These are phyloP conservation scores for Daldinia vernicosa DNA, from an alignment of 495 filamentous ascomycete genomes.

Conservation along the genomic window DNA sequence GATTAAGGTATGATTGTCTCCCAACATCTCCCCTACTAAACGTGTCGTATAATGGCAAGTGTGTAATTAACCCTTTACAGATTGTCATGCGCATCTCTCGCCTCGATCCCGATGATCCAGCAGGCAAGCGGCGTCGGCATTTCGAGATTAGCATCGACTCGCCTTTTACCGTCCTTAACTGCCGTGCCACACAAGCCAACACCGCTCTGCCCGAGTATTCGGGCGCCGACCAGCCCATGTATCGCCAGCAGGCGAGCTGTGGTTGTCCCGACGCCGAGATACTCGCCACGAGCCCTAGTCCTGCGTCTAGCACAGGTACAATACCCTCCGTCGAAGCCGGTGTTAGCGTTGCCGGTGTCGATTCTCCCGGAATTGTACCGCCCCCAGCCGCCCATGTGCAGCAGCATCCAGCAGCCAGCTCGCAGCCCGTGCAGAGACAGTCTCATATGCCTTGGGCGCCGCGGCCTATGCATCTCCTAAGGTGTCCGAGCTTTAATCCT, in stretches of 20 bases:
- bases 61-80: constrained; percentile 58
- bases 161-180: constrained; percentile 94
- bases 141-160: constrained; percentile 99
- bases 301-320: constrained; percentile 48
- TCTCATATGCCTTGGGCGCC: constrained; percentile 32
- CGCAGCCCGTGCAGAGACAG: constrained; percentile 43
- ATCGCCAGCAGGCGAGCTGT: constrained; percentile 67
- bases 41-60: constrained; percentile 7
- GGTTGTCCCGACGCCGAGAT: constrained; percentile 78
- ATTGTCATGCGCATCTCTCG: constrained; percentile 97
- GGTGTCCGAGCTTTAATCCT: constrained; percentile 88
- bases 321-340: constrained; percentile 34
- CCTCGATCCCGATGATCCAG: constrained; percentile 79
- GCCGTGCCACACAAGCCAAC: constrained; percentile 91
- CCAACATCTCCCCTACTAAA: not conserved
- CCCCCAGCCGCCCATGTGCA: constrained; percentile 36
- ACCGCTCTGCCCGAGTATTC: constrained; percentile 88
- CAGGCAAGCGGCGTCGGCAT: constrained; percentile 81
- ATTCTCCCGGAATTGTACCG: constrained; percentile 27
- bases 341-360: constrained; percentile 6
- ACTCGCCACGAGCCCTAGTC: constrained; percentile 49
- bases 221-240: constrained; percentile 58
- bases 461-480: constrained; percentile 87
- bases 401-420: constrained; percentile 37
- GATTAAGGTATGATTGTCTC: constrained; percentile 81